phyloP scores from a whole-genome alignment of 768 basidiomycete species.

The Suillus sp. region DNA sequence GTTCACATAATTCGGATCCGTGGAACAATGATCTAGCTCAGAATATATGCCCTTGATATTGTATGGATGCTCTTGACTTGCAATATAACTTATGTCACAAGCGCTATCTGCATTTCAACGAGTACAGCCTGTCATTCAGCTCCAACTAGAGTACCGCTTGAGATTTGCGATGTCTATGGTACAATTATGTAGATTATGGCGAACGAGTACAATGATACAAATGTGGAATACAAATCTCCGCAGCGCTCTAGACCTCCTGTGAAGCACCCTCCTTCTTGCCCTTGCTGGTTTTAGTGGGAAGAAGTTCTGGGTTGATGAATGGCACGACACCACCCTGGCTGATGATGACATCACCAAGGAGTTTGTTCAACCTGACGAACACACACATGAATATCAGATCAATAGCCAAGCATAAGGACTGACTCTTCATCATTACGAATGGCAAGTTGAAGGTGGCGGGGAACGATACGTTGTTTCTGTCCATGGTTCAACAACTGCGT shows the following conservation, averaged over 20 bases:
- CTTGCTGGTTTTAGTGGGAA: constrained; percentile 48
- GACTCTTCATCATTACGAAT: constrained; percentile 79
- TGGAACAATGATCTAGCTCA: not conserved
- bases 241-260: constrained; percentile 45
- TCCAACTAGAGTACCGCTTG: not conserved
- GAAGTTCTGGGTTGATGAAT: constrained; percentile 54
- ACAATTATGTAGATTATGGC: constrained; percentile 34
- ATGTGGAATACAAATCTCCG: constrained; percentile 14
- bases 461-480: constrained; percentile 75
- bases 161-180: constrained; percentile 6
- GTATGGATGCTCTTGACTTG: not conserved
- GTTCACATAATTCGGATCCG: not conserved
- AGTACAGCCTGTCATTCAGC: not conserved
- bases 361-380: constrained; percentile 50
- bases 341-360: constrained; percentile 66
- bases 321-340: constrained; percentile 79
- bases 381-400: constrained; percentile 5
- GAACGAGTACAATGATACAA: constrained; percentile 28
- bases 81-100: constrained; percentile 5
- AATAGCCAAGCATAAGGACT: constrained; percentile 20
- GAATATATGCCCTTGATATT: constrained; percentile 1
- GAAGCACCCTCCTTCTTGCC: constrained; percentile 53
- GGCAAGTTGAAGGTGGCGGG: constrained; percentile 74
- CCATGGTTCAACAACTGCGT: not conserved
- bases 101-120: not conserved